These are phyloP conservation scores for Didymella exigua DNA, from an alignment of 2,329 filamentous ascomycete genomes.

Conservation along the genomic window DNA sequence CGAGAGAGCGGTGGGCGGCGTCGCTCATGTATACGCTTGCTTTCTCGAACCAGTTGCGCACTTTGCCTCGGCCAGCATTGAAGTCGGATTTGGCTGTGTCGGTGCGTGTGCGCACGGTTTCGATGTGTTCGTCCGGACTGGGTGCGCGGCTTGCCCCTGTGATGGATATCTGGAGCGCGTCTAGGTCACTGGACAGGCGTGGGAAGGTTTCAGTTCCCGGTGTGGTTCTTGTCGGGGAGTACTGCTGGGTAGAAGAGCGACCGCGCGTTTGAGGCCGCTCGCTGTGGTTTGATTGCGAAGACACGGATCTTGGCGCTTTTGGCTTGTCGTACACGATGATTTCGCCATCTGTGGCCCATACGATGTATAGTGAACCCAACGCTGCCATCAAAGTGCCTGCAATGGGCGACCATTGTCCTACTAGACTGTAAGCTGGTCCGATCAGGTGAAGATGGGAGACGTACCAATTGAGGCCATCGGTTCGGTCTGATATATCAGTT, in stretches of 20 bases:
- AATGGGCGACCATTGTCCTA: constrained; percentile 63
- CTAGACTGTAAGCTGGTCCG: not conserved
- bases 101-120: constrained; percentile 1
- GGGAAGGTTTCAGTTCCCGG: constrained; percentile 4
- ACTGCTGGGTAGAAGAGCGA: constrained; percentile 9
- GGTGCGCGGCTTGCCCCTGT: constrained; percentile 14
- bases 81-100: constrained; percentile 12
- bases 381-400: constrained; percentile 64
- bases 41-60: constrained; percentile 50
- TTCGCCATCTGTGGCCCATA: constrained; percentile 44
- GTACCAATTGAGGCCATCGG: constrained; percentile 63
- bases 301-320: not conserved
- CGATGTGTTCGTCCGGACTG: constrained; percentile 5
- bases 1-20: constrained; percentile 52
- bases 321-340: not conserved
- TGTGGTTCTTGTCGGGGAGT: not conserved
- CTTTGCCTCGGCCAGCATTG: constrained; percentile 26
- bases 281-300: constrained; percentile 2
- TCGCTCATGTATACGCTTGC: constrained; percentile 56
- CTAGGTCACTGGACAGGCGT: constrained; percentile 25
- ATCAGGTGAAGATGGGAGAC: not conserved
- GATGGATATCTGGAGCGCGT: constrained; percentile 22
- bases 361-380: constrained; percentile 63
- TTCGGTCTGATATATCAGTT: constrained; percentile 65
- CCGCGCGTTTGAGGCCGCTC: constrained; percentile 26